Percentiles rank a stretch among this genome's conserved stretches.
Conservation (phyloP, 1,284 basidiomycete species). For the Rugosomyces carneus region DNA sequence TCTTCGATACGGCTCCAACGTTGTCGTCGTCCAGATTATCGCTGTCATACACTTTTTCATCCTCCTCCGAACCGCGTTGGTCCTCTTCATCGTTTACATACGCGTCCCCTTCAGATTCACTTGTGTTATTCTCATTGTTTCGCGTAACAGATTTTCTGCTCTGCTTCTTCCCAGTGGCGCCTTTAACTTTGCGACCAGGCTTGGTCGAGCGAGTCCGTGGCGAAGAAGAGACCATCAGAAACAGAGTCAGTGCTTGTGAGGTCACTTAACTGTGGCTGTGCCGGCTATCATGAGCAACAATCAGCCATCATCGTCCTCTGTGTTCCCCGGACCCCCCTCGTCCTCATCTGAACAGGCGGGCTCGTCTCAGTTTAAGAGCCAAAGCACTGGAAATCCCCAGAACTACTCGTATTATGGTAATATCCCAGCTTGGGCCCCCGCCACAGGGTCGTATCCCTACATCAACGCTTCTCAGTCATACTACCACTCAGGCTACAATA, state of each 20-base stretch:
- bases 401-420: background rate
- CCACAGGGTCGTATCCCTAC: background rate
- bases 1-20: constrained; percentile 17
- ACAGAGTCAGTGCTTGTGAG: too few relatives aligned
- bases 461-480: background rate
- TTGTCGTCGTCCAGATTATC: constrained; percentile 44
- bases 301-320: background rate
- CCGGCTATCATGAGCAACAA: background rate
- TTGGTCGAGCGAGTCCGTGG: background rate
- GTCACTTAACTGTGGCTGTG: background rate
- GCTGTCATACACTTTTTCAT: constrained; percentile 28
- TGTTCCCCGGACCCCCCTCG: background rate
- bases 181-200: background rate
- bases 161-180: background rate
- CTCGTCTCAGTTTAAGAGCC: background rate
- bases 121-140: background rate
- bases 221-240: background rate
- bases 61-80: background rate
- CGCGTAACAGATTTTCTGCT: background rate
- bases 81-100: background rate
- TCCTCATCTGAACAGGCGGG: background rate
- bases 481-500: background rate
- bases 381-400: background rate
- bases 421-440: background rate
- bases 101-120: background rate